phyloP scores from a whole-genome alignment of 2,329 filamentous ascomycete genomes.

The Alternaria alternata region DNA sequence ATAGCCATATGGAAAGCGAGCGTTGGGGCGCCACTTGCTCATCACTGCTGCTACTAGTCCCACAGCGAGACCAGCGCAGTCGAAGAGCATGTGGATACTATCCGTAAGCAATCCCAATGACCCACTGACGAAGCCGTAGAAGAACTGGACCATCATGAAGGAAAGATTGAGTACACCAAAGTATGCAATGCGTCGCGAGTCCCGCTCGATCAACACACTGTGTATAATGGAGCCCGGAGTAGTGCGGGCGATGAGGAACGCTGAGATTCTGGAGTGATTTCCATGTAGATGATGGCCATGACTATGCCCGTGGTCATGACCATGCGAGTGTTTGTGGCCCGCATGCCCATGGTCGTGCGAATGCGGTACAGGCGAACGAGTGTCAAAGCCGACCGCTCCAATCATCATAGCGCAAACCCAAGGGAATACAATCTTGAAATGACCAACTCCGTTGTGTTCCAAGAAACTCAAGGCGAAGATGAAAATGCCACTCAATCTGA shows the following conservation, averaged over 20 bases:
- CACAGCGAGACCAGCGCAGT: conserved; percentile 90
- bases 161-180: conserved; percentile 93
- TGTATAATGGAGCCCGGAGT: conserved; percentile 80
- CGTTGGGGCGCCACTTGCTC: conserved; percentile 93
- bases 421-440: conserved; percentile 25
- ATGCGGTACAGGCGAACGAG: conserved; percentile 34
- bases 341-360: conserved; percentile 42
- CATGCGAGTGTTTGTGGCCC: conserved; percentile 39
- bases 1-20: conserved; percentile 91
- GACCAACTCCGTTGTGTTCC: conserved; percentile 28
- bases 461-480: conserved; percentile 34
- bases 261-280: conserved; percentile 73
- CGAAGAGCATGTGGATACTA: conserved; percentile 99
- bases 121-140: conserved; percentile 92
- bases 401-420: conserved; percentile 44
- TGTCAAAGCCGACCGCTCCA: conserved; percentile 54
- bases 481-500: conserved; percentile 41
- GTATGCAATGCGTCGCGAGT: conserved; percentile 95
- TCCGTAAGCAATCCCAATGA: conserved; percentile 95
- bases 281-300: conserved; percentile 51
- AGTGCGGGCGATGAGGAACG: conserved; percentile 73
- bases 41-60: conserved; percentile 91
- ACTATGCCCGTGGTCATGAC: conserved; percentile 33
- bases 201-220: conserved; percentile 86
- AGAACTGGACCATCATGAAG: conserved; percentile 94